phyloP scores from a whole-genome alignment of 2,329 filamentous ascomycete species.

The Exophiala sp. region DNA sequence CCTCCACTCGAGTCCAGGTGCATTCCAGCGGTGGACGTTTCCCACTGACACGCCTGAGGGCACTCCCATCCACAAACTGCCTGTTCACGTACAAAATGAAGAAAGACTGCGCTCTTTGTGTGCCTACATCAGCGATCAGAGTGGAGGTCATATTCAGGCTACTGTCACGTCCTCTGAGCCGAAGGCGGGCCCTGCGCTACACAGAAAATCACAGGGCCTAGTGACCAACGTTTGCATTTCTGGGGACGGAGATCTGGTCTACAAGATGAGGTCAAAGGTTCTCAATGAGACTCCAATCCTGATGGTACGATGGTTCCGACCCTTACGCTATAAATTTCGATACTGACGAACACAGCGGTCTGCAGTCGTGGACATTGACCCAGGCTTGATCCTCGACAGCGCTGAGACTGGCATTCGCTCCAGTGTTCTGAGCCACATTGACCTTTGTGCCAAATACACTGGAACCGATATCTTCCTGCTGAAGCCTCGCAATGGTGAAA shows the following conservation, averaged over 20 bases:
- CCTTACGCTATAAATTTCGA: constrained; percentile 8
- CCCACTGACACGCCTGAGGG: constrained; percentile 81
- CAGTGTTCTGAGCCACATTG: constrained; percentile 76
- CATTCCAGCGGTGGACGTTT: constrained; percentile 89
- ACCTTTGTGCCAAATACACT: constrained; percentile 80
- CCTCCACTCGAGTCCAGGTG: constrained; percentile 83
- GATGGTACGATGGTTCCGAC: constrained; percentile 61
- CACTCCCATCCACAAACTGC: constrained; percentile 80
- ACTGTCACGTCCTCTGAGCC: constrained; percentile 79
- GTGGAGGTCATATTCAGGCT: constrained; percentile 71
- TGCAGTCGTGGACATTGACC: constrained; percentile 89
- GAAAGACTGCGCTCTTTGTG: constrained; percentile 75
- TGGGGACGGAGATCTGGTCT: constrained; percentile 79
- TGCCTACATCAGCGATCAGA: constrained; percentile 69
- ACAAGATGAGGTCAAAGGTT: constrained; percentile 84
- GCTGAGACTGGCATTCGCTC: constrained; percentile 65
- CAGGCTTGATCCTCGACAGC: constrained; percentile 80
- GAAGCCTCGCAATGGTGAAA: constrained; percentile 78
- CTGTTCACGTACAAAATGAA: constrained; percentile 86
- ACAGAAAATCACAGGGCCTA: constrained; percentile 52
- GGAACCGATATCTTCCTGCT: constrained; percentile 96
- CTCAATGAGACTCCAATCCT: constrained; percentile 89
- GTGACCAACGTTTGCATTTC: constrained; percentile 89
- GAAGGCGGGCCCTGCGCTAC: constrained; percentile 56
- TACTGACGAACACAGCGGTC: constrained; percentile 62